Conservation (phyloP, 176 grass and related monocot genomes). For the Microstegium vimineum region DNA sequence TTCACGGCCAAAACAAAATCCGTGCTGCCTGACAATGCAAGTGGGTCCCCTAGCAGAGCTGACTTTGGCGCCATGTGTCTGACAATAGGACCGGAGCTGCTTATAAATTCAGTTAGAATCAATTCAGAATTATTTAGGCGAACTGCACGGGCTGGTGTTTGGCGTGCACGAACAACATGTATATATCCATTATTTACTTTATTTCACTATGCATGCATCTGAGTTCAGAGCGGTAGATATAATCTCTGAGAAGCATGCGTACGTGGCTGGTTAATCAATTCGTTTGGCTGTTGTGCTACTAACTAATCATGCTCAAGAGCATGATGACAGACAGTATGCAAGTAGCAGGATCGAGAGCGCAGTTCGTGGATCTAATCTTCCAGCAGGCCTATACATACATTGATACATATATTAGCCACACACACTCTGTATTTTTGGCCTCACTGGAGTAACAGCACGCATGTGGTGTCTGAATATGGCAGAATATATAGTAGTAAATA, state of each 20-base stretch:
- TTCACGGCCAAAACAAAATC: too few relatives aligned
- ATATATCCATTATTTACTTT: not conserved
- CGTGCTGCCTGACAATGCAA: not conserved
- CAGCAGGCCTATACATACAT: not conserved
- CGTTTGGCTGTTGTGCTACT: constrained; percentile 14
- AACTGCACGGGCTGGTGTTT: not conserved
- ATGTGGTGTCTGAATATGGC: not conserved
- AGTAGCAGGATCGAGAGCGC: not conserved
- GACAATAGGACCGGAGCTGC: not conserved
- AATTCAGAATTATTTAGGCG: not conserved
- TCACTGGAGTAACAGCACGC: not conserved
- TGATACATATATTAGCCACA: not conserved
- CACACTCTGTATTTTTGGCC: not conserved
- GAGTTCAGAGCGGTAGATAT: not conserved
- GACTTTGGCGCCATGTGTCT: not conserved
- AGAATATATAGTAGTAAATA: not conserved
- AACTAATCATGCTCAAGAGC: constrained; percentile 13
- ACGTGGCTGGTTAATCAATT: not conserved
- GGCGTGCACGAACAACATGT: not conserved
- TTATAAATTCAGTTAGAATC: not conserved
- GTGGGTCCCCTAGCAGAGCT: not conserved
- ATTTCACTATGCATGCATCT: not conserved
- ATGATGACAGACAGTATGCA: constrained; percentile 4
- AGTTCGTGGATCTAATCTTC: constrained; percentile 16
- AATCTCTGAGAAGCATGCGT: constrained; percentile 12